Percentiles rank a stretch among this genome's conserved stretches.
phyloP scores from a whole-genome alignment of 495 filamentous ascomycete genomes.

The Aspergillus hancockii region DNA sequence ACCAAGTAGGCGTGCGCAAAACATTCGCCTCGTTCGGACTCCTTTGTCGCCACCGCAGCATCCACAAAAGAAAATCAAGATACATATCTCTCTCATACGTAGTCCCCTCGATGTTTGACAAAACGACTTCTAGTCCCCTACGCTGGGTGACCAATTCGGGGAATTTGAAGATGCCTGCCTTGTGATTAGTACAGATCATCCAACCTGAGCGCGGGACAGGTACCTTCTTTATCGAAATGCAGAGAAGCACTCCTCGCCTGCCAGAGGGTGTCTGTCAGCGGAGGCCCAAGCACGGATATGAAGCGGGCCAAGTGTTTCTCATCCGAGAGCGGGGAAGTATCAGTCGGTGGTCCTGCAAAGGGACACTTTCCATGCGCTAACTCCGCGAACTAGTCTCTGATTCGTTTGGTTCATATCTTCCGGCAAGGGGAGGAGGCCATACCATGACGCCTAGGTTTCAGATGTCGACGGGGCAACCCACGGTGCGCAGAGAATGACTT shows the following conservation, averaged over 20 bases:
- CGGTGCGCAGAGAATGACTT: conserved; percentile 36
- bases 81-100: neutral
- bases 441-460: conserved; percentile 33
- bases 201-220: neutral
- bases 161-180: neutral
- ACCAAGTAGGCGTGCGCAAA: neutral
- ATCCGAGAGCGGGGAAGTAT: neutral
- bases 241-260: neutral
- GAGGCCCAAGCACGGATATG: neutral
- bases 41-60: neutral
- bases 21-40: neutral
- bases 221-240: neutral
- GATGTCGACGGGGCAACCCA: conserved; percentile 44
- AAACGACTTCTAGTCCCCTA: neutral
- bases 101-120: neutral
- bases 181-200: neutral
- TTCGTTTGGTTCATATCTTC: neutral
- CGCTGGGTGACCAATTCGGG: neutral
- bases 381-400: neutral
- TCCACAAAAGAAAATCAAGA: neutral
- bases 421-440: neutral
- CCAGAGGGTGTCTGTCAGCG: neutral
- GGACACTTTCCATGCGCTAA: neutral
- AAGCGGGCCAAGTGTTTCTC: neutral
- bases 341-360: neutral